Conservation (phyloP, 2,329 filamentous ascomycete species). For the Diplodia seriata region DNA sequence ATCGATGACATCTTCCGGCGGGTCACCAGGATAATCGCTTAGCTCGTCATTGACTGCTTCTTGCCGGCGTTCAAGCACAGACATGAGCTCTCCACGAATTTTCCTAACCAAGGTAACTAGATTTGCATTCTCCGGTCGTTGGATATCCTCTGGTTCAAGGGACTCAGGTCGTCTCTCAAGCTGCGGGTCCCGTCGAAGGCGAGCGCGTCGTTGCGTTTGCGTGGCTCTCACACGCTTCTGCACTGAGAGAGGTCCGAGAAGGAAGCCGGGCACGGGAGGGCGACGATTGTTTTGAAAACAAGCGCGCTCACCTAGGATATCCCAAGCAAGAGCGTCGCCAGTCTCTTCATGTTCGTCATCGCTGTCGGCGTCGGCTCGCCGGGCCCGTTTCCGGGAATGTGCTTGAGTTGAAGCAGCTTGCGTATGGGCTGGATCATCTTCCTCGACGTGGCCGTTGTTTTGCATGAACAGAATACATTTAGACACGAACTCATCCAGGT, state of each 20-base stretch:
- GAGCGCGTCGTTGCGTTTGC: conserved; percentile 71
- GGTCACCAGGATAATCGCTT: conserved; percentile 45
- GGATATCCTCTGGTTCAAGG: conserved; percentile 72
- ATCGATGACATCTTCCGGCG: conserved; percentile 49
- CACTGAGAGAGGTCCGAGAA: conserved; percentile 86
- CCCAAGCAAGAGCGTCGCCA: conserved; percentile 85
- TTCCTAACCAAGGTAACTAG: conserved; percentile 78
- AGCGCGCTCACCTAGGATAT: conserved; percentile 77
- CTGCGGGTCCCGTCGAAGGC: conserved; percentile 55
- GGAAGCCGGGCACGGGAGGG: conserved; percentile 79
- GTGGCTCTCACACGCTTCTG: conserved; percentile 81
- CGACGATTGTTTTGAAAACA: conserved; percentile 75
- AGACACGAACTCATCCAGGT: conserved; percentile 89
- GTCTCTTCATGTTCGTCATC: conserved; percentile 71
- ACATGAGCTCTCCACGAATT: conserved; percentile 68
- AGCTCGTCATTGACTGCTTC: conserved; percentile 54
- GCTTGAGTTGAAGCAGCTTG: conserved; percentile 57
- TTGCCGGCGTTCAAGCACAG: conserved; percentile 46
- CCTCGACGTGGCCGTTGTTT: conserved; percentile 57
- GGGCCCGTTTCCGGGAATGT: conserved; percentile 57
- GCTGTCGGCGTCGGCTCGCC: conserved; percentile 54
- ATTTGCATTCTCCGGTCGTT: conserved; percentile 78
- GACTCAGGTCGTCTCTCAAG: conserved; percentile 31
- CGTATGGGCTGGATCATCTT: conserved; percentile 58
- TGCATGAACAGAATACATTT: conserved; percentile 91